Conservation (phyloP, 441 rosid species). For the Raphanus hybrid region DNA sequence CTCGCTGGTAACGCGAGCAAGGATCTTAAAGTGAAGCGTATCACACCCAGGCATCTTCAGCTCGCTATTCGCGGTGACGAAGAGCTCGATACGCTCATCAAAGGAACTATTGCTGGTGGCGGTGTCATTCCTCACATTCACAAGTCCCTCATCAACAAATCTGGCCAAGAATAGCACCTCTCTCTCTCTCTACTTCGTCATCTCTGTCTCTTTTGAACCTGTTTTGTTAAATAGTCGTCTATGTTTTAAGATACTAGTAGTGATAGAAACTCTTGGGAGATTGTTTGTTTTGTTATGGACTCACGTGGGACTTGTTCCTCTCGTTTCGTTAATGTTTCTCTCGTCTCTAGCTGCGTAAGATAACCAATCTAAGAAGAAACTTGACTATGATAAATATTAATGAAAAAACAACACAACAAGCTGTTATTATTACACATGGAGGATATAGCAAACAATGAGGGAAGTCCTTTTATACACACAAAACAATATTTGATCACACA, state of each 20-base stretch:
- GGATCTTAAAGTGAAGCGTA: slow-evolving; percentile 77
- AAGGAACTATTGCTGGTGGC: slow-evolving; percentile 82
- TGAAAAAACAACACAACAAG: slow-evolving; percentile 37
- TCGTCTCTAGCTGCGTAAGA: background rate
- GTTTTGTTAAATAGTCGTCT: slow-evolving; percentile 13
- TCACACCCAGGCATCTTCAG: slow-evolving; percentile 78
- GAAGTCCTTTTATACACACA: slow-evolving; percentile 19
- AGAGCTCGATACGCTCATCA: slow-evolving; percentile 77
- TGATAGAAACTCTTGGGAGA: too few species aligned
- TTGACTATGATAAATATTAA: background rate
- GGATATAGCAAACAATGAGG: slow-evolving; percentile 5
- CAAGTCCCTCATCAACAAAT: slow-evolving; percentile 82
- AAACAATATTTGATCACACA: slow-evolving; percentile 25
- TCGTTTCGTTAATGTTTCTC: too few species aligned
- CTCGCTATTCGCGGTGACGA: slow-evolving; percentile 81
- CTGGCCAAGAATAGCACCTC: slow-evolving; percentile 49
- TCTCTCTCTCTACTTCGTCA: too few species aligned
- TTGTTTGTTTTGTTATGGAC: slow-evolving; percentile 15
- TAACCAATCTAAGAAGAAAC: background rate
- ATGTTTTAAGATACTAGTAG: slow-evolving; percentile 16
- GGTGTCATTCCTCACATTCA: slow-evolving; percentile 82
- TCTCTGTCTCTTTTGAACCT: background rate
- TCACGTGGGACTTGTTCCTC: slow-evolving; percentile 1
- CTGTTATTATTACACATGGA: slow-evolving; percentile 35
- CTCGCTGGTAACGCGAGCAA: slow-evolving; percentile 81